A percentile compares a stretch with the other conserved stretches of the same genome.
Conservation (phyloP, 1,139 yeast genomes). For the Pneumocystis jirovecii region DNA sequence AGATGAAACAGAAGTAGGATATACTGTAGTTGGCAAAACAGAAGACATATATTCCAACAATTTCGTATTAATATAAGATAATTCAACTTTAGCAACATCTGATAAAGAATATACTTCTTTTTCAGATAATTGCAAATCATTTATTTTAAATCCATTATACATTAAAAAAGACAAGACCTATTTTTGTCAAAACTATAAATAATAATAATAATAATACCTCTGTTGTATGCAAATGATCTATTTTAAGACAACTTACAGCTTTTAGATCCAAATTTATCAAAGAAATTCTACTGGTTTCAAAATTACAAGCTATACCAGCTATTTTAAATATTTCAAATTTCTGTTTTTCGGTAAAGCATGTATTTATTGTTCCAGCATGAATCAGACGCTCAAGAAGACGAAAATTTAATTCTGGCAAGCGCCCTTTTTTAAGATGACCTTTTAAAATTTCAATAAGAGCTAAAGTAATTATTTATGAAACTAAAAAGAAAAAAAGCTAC, state of each 20-base stretch:
- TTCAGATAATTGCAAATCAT: not conserved
- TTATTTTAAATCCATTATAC: not conserved
- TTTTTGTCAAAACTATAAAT: not conserved
- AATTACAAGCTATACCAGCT: not conserved
- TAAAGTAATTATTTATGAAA: not conserved
- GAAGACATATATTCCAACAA: not conserved
- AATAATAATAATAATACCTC: not conserved
- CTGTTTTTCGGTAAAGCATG: not conserved
- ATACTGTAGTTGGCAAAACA: not conserved
- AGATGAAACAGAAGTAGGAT: not conserved
- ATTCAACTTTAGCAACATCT: not conserved
- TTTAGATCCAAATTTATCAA: not conserved
- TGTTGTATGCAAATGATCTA: not conserved
- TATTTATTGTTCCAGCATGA: not conserved
- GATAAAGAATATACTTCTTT: not conserved
- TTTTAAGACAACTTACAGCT: not conserved
- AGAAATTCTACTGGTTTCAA: not conserved
- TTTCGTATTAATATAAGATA: not conserved
- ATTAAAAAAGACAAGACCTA: not conserved
- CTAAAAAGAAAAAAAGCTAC: not conserved
- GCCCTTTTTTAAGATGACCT: constrained; percentile 1
- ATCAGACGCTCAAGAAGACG: constrained; percentile 1
- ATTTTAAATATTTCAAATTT: not conserved
- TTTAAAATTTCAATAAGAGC: not conserved
- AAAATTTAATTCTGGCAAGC: not conserved